These are phyloP conservation scores for Didymosphaeria variabile DNA, from an alignment of 2,329 filamentous ascomycete species.

Conservation along the genomic window DNA sequence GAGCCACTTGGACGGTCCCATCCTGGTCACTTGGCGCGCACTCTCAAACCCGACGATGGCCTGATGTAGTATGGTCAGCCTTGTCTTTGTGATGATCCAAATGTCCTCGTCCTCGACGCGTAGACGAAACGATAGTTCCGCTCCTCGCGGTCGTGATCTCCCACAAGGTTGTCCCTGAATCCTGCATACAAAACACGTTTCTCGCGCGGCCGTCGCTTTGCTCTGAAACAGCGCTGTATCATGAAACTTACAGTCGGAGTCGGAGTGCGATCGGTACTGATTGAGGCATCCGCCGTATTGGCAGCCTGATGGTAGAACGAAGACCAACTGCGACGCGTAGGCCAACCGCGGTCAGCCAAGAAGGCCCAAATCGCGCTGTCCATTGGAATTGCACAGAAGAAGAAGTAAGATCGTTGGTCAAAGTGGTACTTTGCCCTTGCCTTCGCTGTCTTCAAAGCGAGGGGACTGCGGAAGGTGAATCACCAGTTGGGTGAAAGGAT, in stretches of 20 bases:
- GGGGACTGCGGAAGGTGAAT: not conserved
- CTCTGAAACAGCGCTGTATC: not conserved
- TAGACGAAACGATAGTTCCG: not conserved
- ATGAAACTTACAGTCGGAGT: not conserved
- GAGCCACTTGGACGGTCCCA: constrained; percentile 1
- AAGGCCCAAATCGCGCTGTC: not conserved
- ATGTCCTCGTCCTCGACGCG: constrained; percentile 1
- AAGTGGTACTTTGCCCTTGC: not conserved
- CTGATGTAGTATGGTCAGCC: constrained; percentile 9
- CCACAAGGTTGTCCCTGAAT: not conserved
- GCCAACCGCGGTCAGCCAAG: not conserved
- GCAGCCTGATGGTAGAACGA: not conserved
- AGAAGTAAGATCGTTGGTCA: not conserved
- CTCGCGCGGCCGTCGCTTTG: not conserved
- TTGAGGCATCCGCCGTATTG: not conserved
- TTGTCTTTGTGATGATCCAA: constrained; percentile 12
- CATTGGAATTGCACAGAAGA: not conserved
- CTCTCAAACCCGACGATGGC: constrained; percentile 2
- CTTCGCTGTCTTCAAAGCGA: not conserved
- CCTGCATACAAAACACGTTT: not conserved
- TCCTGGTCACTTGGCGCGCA: constrained; percentile 11
- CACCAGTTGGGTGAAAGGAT: not conserved
- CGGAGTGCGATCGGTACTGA: not conserved
- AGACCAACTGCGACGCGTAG: not conserved
- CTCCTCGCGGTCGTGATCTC: not conserved